Evolutionary conservation across 192 early-diverging fungal species (phyloP).

Genomic region (Phycomyces nitens): DNA sequence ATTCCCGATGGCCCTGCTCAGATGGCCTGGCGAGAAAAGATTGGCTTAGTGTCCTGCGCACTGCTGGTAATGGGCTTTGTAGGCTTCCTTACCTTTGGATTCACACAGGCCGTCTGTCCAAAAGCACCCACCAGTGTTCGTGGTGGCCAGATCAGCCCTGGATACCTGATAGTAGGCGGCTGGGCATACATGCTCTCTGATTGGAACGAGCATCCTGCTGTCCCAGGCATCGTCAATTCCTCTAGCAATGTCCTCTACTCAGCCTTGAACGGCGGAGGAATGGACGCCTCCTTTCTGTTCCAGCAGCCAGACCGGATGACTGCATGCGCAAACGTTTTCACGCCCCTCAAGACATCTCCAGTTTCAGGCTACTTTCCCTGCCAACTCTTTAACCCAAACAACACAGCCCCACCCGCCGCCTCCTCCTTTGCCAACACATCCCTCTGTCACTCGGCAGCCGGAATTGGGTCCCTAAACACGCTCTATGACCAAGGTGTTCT

Average conservation of each 20-base stretch:
- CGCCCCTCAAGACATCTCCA: neutral
- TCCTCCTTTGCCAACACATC: conserved; percentile 51
- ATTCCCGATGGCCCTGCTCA: conserved; percentile 58
- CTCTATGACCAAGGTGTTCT: conserved; percentile 12
- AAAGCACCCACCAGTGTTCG: conserved; percentile 32
- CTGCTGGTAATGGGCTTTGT: conserved; percentile 63
- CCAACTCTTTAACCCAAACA: conserved; percentile 34
- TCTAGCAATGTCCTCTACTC: conserved; percentile 44
- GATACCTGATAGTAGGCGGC: conserved; percentile 57
- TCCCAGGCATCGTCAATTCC: conserved; percentile 27
- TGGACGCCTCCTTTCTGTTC: conserved; percentile 73
- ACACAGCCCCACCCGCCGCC: conserved; percentile 40
- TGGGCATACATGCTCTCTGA: conserved; percentile 59
- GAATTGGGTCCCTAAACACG: conserved; percentile 16
- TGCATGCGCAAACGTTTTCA: conserved; percentile 13
- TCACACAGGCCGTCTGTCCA: conserved; percentile 63
- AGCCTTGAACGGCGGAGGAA: conserved; percentile 56
- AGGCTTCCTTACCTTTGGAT: conserved; percentile 86
- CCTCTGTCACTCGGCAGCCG: conserved; percentile 48
- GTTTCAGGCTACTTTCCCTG: conserved; percentile 29
- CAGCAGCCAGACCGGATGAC: conserved; percentile 35
- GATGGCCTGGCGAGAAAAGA: conserved; percentile 89
- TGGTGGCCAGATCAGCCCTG: conserved; percentile 33
- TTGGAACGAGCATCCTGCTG: conserved; percentile 15
- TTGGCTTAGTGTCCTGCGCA: conserved; percentile 82